A percentile compares a stretch with the other conserved stretches of the same genome.
Evolutionary conservation across 305 asterid genomes (phyloP).

Genomic region (Fraxinus sp.): DNA sequence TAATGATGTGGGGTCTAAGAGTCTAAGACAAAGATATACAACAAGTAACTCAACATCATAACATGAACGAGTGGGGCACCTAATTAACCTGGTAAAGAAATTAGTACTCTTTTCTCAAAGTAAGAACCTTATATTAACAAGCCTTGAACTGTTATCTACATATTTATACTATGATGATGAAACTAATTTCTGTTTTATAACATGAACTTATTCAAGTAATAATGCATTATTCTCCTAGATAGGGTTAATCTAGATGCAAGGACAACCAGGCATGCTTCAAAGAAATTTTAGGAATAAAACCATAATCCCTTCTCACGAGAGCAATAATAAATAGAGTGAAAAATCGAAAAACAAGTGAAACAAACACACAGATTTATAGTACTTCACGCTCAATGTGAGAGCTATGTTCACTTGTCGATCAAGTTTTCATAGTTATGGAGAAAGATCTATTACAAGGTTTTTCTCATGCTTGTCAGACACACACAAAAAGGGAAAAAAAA

Average conservation of each 20-base stretch:
- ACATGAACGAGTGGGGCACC: slow-evolving; percentile 25
- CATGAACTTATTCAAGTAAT: neutral
- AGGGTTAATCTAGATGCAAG: neutral
- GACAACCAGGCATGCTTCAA: neutral
- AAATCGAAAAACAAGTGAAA: neutral
- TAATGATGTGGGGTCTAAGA: slow-evolving; percentile 16
- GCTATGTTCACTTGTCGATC: neutral
- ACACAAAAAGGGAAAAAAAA: no score
- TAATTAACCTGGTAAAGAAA: slow-evolving; percentile 9
- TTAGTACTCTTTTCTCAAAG: neutral
- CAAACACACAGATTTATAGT: neutral
- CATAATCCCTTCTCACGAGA: neutral
- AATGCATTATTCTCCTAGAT: neutral
- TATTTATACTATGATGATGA: no score
- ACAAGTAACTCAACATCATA: slow-evolving; percentile 13
- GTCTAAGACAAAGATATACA: slow-evolving; percentile 13
- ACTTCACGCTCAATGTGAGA: neutral
- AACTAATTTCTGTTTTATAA: no score
- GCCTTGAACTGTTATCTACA: no score
- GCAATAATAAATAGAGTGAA: neutral
- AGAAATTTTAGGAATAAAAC: neutral
- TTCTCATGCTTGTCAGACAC: no score
- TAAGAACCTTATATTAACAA: neutral
- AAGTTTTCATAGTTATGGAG: no score
- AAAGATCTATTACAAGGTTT: no score